A percentile compares a stretch with the other conserved stretches of the same genome.
Evolutionary conservation across 2,329 filamentous ascomycete genomes (phyloP).

Genomic region (Leptographium wingfieldii): DNA sequence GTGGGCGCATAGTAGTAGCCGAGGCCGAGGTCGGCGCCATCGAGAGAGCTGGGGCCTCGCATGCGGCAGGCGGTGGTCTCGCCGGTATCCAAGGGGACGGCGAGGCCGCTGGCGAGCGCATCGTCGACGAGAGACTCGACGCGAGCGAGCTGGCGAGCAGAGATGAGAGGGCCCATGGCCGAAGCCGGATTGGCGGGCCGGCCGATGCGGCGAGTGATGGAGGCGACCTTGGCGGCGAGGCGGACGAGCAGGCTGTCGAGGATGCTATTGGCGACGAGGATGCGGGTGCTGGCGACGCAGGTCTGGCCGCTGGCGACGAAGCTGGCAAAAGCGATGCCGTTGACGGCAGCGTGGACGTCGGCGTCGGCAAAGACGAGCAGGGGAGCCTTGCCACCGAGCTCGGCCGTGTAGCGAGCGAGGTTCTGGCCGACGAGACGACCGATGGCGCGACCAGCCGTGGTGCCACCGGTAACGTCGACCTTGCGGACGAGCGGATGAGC

Average conservation of each 20-base stretch:
- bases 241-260: conserved; percentile 50
- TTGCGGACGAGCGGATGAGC: conserved; percentile 44
- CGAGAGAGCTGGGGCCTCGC: conserved; percentile 31
- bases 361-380: conserved; percentile 55
- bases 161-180: conserved; percentile 54
- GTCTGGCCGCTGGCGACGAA: conserved; percentile 44
- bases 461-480: conserved; percentile 67
- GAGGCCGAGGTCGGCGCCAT: conserved; percentile 37
- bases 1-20: conserved; percentile 74
- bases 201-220: conserved; percentile 41
- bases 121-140: conserved; percentile 54
- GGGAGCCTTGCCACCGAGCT: conserved; percentile 60
- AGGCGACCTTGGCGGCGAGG: conserved; percentile 51
- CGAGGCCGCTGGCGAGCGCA: conserved; percentile 41
- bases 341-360: conserved; percentile 52
- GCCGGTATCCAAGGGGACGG: conserved; percentile 16
- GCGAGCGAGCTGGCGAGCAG: conserved; percentile 47
- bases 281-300: conserved; percentile 58
- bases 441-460: conserved; percentile 54
- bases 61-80: conserved; percentile 33
- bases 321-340: conserved; percentile 51
- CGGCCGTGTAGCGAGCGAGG: conserved; percentile 56
- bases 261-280: conserved; percentile 59
- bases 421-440: conserved; percentile 53
- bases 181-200: conserved; percentile 41